Evolutionary conservation across 805 yeast species (phyloP).

Genomic region (Candida taoyuanica): DNA sequence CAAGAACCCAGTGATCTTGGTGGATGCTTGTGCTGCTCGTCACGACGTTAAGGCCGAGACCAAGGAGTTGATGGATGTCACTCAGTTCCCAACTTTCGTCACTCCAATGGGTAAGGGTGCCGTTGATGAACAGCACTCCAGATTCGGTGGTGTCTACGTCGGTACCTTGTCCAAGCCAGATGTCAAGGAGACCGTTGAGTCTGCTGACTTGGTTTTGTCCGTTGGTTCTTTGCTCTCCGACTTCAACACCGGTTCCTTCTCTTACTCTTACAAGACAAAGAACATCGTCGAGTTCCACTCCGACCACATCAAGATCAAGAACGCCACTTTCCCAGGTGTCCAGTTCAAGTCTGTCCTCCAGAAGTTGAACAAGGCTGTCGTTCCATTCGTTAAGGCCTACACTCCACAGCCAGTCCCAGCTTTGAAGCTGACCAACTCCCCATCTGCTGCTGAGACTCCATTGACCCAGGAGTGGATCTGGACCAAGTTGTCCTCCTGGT

Average conservation of each 20-base stretch:
- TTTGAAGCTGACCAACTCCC: conserved; percentile 41
- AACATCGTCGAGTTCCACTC: conserved; percentile 78
- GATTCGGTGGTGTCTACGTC: conserved; percentile 83
- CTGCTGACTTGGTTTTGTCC: conserved; percentile 69
- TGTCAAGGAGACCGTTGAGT: conserved; percentile 67
- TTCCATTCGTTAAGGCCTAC: conserved; percentile 38
- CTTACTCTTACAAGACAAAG: conserved; percentile 68
- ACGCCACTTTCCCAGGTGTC: conserved; percentile 67
- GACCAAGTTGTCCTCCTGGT: conserved; percentile 59
- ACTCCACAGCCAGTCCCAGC: conserved; percentile 53
- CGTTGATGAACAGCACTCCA: conserved; percentile 64
- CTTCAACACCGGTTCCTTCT: conserved; percentile 86
- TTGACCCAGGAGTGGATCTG: conserved; percentile 66
- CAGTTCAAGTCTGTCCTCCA: conserved; percentile 59
- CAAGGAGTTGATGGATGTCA: conserved; percentile 52
- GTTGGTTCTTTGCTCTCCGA: conserved; percentile 83
- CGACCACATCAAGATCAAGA: conserved; percentile 64
- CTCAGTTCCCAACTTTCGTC: conserved; percentile 77
- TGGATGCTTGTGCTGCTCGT: conserved; percentile 85
- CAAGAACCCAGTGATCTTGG: conserved; percentile 66
- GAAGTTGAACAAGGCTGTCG: conserved; percentile 36
- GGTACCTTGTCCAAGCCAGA: conserved; percentile 75
- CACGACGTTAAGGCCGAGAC: conserved; percentile 67
- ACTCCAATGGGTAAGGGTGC: conserved; percentile 91
- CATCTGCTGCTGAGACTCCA: conserved; percentile 40